Evolutionary conservation across 2,329 filamentous ascomycete species (phyloP), one percentile per base, ranked within the genome.

Genomic region (Thermothelomyces thermophilus): DNA sequence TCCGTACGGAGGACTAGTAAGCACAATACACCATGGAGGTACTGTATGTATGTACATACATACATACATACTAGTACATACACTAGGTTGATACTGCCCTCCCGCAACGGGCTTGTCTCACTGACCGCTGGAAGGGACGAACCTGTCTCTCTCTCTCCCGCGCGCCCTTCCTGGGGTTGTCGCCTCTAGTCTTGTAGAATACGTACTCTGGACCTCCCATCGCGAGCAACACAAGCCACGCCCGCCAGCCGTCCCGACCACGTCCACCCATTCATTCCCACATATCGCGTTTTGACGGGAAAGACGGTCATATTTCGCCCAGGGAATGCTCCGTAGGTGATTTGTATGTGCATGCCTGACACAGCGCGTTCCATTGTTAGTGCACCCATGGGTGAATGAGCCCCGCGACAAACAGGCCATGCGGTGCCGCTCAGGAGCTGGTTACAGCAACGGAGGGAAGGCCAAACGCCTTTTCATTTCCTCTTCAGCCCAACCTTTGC

Each of bases 221-320:
- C 30, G 14, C 30, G 9, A 9, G 16, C 33, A 35, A 5, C 33
- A 50, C 39, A 51, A 48, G 45, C 48, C 44, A 49, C 44, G 24
- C 34, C 50, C 39, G 40, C 42, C 44, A 28, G 31, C 49, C 52
- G 50, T 46, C 35, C 50, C 42, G 40, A 33, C 28, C 17, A 30
- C 39, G 16, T 42, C 34, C 42, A 39, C 48, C 45, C 41, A 52
- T 48, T 50, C 44, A 52, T 51, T 48, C 52, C 44, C 19, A 28
- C 10, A 39, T 47, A 52, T 44, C 33, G 22, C 31, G 24, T 39
- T 45, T 44, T 49, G 33, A 33, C 30, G 43, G 42, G 9, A 47
- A 35, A 41, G 35, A 22, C 8, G 20, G 17, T 9, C 20, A 44
- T 48, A 41, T 35, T 22, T 16, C 24, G 16, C 22, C 22, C 19